Evolutionary conservation across 169 alveolate species (phyloP), one percentile per base, ranked within the genome.

Genomic region (Cryptosporidium muris): DNA sequence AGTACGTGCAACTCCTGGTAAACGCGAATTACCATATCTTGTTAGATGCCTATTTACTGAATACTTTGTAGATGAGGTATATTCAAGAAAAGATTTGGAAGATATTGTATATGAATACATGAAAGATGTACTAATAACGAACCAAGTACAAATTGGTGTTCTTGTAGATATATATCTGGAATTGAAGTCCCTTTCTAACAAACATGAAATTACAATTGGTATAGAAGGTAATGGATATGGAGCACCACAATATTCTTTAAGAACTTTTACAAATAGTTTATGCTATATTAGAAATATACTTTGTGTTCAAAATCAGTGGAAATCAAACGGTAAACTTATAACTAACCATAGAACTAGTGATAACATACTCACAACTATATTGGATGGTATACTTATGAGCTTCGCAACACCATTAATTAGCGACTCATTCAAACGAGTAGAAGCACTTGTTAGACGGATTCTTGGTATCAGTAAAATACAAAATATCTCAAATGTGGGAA

Each of bases 11-110:
- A 93, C 93, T 16, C 94, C 96, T 37, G 99, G 99, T 53, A 98
- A 98, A 94, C 96, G 97, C 91, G 97, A 97, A 88, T 91, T 98
- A 16, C 99, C 99, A 2, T 81, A 91, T 11, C 94, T 93, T 63
- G 90, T 98, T 52, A 93, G 99, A 58, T 92, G 93, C 51, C 94
- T 95, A 56, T 96, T 97, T 88, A 97, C 98, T 12, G 99, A 97
- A 90, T 91, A 97, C 56, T 96, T 91, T 88, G 98, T 98, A 1
- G 98, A 97, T 81, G 99, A 97, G 82, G 91, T 95, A 37, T 14
- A 42, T 5, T 81, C 74, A 37, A 65, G 89, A 63, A 51, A 52
- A 34, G 88, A 63, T 37, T 63, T 80, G 66, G 89, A 80, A 7
- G 88, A 85, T 25, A 42, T 68, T 53, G 91, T 80, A 34, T 56